Evolutionary conservation across 2,329 filamentous ascomycete species (phyloP).

Genomic region (Beauveria asiatica): DNA sequence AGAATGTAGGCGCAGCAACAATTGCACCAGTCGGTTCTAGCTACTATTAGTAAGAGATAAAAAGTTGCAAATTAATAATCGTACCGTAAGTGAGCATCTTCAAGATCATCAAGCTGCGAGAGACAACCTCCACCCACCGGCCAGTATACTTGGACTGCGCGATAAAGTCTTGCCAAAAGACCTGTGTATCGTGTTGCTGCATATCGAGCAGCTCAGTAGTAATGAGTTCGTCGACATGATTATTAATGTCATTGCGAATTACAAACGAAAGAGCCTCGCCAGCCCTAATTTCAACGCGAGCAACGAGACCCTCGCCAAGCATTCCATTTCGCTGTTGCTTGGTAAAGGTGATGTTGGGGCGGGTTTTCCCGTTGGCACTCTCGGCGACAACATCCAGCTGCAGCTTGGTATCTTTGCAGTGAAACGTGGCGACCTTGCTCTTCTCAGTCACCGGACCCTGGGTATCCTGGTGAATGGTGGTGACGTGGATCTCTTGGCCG

Average conservation of each 20-base stretch:
- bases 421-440: slow-evolving; percentile 57
- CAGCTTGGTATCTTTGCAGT: slow-evolving; percentile 48
- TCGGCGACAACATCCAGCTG: slow-evolving; percentile 63
- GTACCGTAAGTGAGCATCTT: slow-evolving; percentile 62
- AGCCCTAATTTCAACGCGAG: slow-evolving; percentile 50
- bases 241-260: slow-evolving; percentile 51
- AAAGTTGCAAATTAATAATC: neutral
- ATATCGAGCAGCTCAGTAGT: slow-evolving; percentile 49
- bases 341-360: slow-evolving; percentile 46
- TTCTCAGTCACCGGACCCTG: slow-evolving; percentile 30
- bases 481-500: slow-evolving; percentile 53
- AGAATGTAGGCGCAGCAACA: slow-evolving; percentile 68
- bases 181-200: slow-evolving; percentile 61
- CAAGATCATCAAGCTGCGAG: slow-evolving; percentile 62
- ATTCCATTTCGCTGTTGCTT: slow-evolving; percentile 43
- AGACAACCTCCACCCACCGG: slow-evolving; percentile 63
- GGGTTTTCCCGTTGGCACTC: slow-evolving; percentile 32
- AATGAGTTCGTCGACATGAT: slow-evolving; percentile 50
- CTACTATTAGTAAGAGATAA: neutral
- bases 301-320: slow-evolving; percentile 54
- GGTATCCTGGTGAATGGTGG: slow-evolving; percentile 41
- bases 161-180: slow-evolving; percentile 68
- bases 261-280: slow-evolving; percentile 64
- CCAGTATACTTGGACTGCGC: slow-evolving; percentile 62
- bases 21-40: slow-evolving; percentile 68